These are phyloP conservation scores for Penstemon barbatus DNA, from an alignment of 257 asterid genomes.

Conservation along the genomic window DNA sequence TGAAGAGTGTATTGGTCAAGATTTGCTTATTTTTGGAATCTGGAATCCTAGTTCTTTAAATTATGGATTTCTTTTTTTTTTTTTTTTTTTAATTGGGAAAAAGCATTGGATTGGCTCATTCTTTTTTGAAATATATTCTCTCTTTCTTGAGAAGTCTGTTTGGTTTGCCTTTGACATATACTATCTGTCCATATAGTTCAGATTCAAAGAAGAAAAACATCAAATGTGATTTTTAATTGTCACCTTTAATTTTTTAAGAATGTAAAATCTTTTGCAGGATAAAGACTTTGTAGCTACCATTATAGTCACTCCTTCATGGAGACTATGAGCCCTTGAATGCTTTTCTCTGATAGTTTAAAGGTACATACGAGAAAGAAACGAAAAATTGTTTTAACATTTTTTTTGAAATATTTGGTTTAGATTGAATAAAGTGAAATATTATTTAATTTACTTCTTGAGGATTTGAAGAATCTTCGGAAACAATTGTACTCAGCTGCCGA, in stretches of 20 bases:
- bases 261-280: conserved; percentile 34
- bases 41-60: conserved; percentile 26
- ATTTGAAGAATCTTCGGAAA: conserved; percentile 87
- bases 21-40: conserved; percentile 34
- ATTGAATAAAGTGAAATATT: background rate
- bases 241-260: conserved; percentile 24
- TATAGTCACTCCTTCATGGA: conserved; percentile 48
- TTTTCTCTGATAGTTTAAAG: conserved; percentile 88
- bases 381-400: too few relatives aligned
- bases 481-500: conserved; percentile 97
- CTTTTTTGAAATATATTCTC: conserved; percentile 29
- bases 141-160: conserved; percentile 40
- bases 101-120: conserved; percentile 35
- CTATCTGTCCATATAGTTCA: conserved; percentile 29
- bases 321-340: conserved; percentile 46
- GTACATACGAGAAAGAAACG: conserved; percentile 29
- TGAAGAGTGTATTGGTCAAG: conserved; percentile 41
- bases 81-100: conserved; percentile 28
- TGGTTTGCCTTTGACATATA: conserved; percentile 47
- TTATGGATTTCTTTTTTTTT: conserved; percentile 21
- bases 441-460: conserved; percentile 45
- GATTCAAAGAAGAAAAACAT: conserved; percentile 25
- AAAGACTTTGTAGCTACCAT: conserved; percentile 37
- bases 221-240: conserved; percentile 29
- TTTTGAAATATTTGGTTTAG: background rate